Conservation (phyloP, 352 stramenopile species). For the Pseudoperonospora humuli region DNA sequence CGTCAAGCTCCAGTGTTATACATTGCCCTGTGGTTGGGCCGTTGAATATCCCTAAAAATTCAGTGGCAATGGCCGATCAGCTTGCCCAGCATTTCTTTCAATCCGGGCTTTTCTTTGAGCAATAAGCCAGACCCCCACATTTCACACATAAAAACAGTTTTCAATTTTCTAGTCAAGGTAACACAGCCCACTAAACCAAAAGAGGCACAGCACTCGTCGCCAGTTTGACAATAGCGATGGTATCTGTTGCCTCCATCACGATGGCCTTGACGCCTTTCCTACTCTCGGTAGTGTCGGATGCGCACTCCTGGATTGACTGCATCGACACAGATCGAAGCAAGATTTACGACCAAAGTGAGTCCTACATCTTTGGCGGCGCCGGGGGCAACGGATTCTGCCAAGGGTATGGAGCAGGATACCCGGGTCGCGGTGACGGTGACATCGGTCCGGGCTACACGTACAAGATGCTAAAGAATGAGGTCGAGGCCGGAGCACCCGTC, state of each 20-base stretch:
- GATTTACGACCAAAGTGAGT: conserved; percentile 50
- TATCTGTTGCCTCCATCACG: conserved; percentile 5
- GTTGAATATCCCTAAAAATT: no score
- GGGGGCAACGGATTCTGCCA: conserved; percentile 56
- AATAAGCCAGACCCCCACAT: no score
- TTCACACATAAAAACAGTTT: no score
- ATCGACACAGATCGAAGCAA: conserved; percentile 50
- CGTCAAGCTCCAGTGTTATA: no score
- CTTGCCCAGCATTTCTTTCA: no score
- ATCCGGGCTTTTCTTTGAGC: no score
- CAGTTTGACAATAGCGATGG: conserved; percentile 13
- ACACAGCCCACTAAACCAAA: no score
- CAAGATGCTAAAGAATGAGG: conserved; percentile 65
- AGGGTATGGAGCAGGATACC: conserved; percentile 54
- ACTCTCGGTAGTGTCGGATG: conserved; percentile 12
- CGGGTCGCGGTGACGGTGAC: conserved; percentile 34
- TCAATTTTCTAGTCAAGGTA: no score
- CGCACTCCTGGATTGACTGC: conserved; percentile 68
- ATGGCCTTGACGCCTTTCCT: conserved; percentile 11
- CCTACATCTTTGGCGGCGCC: conserved; percentile 68
- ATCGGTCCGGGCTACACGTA: conserved; percentile 56
- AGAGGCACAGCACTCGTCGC: no score
- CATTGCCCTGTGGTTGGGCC: no score
- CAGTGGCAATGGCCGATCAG: no score
- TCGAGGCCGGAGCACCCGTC: conserved; percentile 36